Evolutionary conservation across 2,329 filamentous ascomycete species (phyloP).

Genomic region (Fusarium nygamai): DNA sequence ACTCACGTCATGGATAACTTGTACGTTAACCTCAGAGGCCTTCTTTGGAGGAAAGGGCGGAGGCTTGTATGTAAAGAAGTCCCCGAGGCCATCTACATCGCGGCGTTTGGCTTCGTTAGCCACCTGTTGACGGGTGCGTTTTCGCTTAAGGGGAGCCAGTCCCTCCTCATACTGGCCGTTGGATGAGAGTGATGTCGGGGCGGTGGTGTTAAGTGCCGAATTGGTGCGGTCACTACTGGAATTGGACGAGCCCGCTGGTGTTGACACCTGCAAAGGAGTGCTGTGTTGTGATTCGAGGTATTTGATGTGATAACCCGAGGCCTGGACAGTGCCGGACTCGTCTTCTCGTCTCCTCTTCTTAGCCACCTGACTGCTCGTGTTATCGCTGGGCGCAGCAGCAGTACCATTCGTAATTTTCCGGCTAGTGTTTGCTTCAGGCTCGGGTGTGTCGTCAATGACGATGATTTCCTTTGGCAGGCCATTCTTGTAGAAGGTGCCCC

Average conservation of each 20-base stretch:
- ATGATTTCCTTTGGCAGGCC: slow-evolving; percentile 87
- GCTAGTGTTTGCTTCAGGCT: slow-evolving; percentile 58
- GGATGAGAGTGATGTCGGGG: slow-evolving; percentile 81
- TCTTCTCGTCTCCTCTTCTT: slow-evolving; percentile 80
- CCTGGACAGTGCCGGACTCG: slow-evolving; percentile 58
- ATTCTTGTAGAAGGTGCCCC: slow-evolving; percentile 84
- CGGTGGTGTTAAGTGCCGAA: slow-evolving; percentile 84
- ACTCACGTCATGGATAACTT: slow-evolving; percentile 71
- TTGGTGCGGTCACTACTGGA: slow-evolving; percentile 88
- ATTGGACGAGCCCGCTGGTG: slow-evolving; percentile 74
- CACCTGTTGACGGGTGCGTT: slow-evolving; percentile 83
- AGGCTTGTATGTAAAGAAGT: slow-evolving; percentile 84
- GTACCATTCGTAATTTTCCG: slow-evolving; percentile 52
- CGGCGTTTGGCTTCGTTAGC: slow-evolving; percentile 84
- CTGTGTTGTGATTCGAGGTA: slow-evolving; percentile 76
- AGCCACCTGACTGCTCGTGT: slow-evolving; percentile 59
- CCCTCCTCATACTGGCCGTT: slow-evolving; percentile 71
- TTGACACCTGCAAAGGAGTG: slow-evolving; percentile 74
- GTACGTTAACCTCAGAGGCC: slow-evolving; percentile 78
- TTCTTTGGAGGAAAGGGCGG: slow-evolving; percentile 91
- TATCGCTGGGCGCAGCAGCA: slow-evolving; percentile 45
- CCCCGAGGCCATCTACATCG: slow-evolving; percentile 75
- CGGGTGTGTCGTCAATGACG: slow-evolving; percentile 80
- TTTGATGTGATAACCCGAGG: slow-evolving; percentile 78
- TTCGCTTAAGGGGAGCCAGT: slow-evolving; percentile 85